These are phyloP conservation scores for Microsporum audouinii DNA, from an alignment of 2,329 filamentous ascomycete genomes.

Conservation along the genomic window DNA sequence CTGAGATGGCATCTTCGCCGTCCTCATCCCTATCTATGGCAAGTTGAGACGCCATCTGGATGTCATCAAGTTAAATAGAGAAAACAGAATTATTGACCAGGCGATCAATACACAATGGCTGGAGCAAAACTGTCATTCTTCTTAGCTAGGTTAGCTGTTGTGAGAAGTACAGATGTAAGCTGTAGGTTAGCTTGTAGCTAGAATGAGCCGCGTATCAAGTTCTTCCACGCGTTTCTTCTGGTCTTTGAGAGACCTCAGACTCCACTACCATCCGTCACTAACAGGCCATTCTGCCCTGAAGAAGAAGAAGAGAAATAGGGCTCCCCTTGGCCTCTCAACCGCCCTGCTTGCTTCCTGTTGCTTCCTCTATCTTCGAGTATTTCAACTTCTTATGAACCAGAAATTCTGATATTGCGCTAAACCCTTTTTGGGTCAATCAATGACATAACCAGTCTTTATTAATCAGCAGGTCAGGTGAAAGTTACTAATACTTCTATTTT, in stretches of 20 bases:
- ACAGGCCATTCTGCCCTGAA: neutral
- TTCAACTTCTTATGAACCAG: neutral
- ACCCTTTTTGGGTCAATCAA: neutral
- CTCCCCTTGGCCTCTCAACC: neutral
- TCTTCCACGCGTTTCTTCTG: neutral
- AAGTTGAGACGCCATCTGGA: neutral
- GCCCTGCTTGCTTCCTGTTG: neutral
- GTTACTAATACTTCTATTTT: neutral
- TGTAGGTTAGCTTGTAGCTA: neutral
- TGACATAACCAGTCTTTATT: neutral
- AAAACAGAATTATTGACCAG: neutral
- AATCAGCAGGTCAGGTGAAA: neutral
- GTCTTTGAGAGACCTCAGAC: neutral
- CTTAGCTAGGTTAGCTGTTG: neutral
- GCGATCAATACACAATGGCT: neutral
- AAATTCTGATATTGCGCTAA: neutral
- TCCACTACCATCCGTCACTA: neutral
- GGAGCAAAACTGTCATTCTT: neutral
- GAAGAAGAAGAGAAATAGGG: neutral
- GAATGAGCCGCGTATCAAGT: neutral
- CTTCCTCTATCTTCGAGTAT: neutral
- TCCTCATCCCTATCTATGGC: constrained; percentile 13
- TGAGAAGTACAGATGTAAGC: neutral
- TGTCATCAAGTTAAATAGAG: neutral
- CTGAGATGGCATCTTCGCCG: constrained; percentile 44